Evolutionary conservation across 1,139 yeast species (phyloP).

Genomic region (Lodderomyces margitis): DNA sequence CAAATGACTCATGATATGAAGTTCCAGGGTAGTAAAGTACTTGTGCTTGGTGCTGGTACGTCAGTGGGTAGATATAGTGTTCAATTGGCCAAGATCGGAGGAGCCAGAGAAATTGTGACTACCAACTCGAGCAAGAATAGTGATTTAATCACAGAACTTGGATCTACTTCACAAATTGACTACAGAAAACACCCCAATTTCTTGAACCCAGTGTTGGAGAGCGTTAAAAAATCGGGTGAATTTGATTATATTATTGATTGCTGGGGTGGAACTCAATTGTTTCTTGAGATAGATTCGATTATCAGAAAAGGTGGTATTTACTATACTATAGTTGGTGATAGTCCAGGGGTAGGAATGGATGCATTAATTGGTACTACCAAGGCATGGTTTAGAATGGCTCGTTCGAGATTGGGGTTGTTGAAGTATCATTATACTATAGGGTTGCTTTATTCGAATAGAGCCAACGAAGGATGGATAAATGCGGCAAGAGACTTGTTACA

Average conservation of each 20-base stretch:
- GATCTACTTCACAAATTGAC: conserved; percentile 53
- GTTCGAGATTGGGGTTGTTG: conserved; percentile 14
- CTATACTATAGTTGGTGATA: conserved; percentile 48
- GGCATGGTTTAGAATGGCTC: conserved; percentile 5
- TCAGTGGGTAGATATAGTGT: conserved; percentile 64
- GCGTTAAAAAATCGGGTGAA: conserved; percentile 19
- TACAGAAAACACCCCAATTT: conserved; percentile 36
- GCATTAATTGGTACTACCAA: not conserved
- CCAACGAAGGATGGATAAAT: conserved; percentile 7
- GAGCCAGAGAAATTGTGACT: conserved; percentile 46
- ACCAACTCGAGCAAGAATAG: conserved; percentile 34
- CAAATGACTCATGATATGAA: conserved; percentile 30
- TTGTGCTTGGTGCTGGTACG: conserved; percentile 73
- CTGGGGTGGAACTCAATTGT: conserved; percentile 26
- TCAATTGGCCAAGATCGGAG: conserved; percentile 53
- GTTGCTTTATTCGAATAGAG: conserved; percentile 4
- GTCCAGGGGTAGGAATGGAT: conserved; percentile 9
- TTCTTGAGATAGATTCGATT: conserved; percentile 23
- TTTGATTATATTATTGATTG: conserved; percentile 36
- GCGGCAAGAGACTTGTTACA: conserved; percentile 28
- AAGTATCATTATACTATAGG: conserved; percentile 14
- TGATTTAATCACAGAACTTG: conserved; percentile 41
- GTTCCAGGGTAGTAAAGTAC: conserved; percentile 28
- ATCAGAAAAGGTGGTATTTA: conserved; percentile 42
- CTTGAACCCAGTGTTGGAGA: conserved; percentile 24